phyloP scores from a whole-genome alignment of 208 protist species.

The Tetramitus jugosus region DNA sequence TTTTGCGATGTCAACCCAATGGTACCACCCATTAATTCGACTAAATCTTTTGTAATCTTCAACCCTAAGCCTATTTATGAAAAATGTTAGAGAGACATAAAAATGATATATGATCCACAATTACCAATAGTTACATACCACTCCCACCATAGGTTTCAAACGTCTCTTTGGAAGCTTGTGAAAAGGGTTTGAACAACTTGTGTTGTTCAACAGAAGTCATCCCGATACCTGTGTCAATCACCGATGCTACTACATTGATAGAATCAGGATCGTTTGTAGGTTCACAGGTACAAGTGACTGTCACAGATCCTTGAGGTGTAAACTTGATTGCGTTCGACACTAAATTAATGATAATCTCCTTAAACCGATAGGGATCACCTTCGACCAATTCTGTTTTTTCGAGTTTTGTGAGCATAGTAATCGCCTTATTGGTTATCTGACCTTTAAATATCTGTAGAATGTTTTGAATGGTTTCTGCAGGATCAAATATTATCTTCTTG shows the following conservation, averaged over 20 bases:
- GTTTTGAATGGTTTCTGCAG: background rate
- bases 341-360: conserved; percentile 13
- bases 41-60: too few species aligned
- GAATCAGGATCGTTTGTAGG: too few species aligned
- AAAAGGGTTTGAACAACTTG: conserved; percentile 33
- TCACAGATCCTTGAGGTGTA: background rate
- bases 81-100: too few species aligned
- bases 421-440: background rate
- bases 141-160: too few species aligned
- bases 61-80: too few species aligned
- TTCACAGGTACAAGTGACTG: too few species aligned
- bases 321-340: conserved; percentile 5
- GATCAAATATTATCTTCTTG: background rate
- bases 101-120: too few species aligned
- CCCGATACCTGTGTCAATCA: conserved; percentile 35
- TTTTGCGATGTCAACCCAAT: too few species aligned
- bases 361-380: background rate
- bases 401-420: background rate
- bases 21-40: too few species aligned
- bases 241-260: too few species aligned
- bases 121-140: too few species aligned
- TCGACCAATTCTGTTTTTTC: background rate
- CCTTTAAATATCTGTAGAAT: background rate
- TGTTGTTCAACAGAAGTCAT: conserved; percentile 9
- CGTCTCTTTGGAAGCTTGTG: too few species aligned